A percentile compares a stretch with the other conserved stretches of the same genome.
Evolutionary conservation across 2,329 filamentous ascomycete genomes (phyloP).

Genomic region (Colletotrichum graminicola): DNA sequence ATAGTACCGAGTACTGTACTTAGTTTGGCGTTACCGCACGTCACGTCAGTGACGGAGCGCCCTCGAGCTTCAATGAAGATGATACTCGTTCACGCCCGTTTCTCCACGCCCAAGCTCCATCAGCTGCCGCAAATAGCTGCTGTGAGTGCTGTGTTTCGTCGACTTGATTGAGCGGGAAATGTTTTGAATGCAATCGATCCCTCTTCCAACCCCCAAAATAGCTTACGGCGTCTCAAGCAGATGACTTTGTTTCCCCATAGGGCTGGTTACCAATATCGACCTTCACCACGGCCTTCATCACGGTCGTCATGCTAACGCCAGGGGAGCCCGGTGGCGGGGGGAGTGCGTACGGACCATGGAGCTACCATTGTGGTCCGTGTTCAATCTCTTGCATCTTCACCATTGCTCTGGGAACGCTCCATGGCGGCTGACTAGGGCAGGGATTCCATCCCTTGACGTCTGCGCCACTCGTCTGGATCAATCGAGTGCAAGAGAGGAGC

Average conservation of each 20-base stretch:
- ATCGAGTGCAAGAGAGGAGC: background rate
- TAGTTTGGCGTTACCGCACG: no score
- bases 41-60: background rate
- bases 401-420: conserved; percentile 19
- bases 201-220: conserved; percentile 20
- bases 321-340: background rate
- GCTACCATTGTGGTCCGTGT: conserved; percentile 21
- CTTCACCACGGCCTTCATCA: conserved; percentile 27
- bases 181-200: conserved; percentile 6
- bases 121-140: conserved; percentile 24
- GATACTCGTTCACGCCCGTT: conserved; percentile 16
- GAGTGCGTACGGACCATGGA: background rate
- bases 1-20: no score
- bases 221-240: conserved; percentile 13
- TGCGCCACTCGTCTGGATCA: conserved; percentile 37
- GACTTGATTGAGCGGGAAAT: conserved; percentile 5
- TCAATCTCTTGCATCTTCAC: conserved; percentile 38
- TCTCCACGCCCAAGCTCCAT: background rate
- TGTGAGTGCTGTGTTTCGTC: background rate
- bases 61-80: conserved; percentile 17
- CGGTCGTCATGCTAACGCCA: conserved; percentile 33
- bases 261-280: conserved; percentile 16
- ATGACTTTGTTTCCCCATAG: conserved; percentile 26
- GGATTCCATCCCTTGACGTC: background rate
- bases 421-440: conserved; percentile 6